A percentile compares a stretch with the other conserved stretches of the same genome.
Evolutionary conservation across 179 eudicot species (phyloP).

Genomic region (Kewa caespitosa): DNA sequence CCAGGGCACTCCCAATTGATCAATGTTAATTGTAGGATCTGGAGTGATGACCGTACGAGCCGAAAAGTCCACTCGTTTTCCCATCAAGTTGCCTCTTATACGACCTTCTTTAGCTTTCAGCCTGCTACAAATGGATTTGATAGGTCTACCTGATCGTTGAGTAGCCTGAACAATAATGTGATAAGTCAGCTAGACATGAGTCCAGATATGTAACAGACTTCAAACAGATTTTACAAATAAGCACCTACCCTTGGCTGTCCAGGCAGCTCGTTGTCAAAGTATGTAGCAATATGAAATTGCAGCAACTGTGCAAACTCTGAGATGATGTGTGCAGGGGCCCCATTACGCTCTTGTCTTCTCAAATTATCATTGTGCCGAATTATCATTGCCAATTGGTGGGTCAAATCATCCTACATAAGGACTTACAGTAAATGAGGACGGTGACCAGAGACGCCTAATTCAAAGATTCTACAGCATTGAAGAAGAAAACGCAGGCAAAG

Average conservation of each 20-base stretch:
- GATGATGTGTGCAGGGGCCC: conserved; percentile 97
- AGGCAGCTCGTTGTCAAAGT: conserved; percentile 98
- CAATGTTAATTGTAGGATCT: conserved; percentile 96
- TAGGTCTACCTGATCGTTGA: conserved; percentile 93
- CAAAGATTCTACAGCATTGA: not conserved
- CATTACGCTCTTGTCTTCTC: conserved; percentile 96
- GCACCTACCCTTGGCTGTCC: conserved; percentile 92
- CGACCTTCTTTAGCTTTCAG: conserved; percentile 98
- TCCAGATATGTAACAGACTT: not conserved
- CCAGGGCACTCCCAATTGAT: conserved; percentile 98
- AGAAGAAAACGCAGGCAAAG: conserved; percentile 12
- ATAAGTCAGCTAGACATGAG: conserved; percentile 6
- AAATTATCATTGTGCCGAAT: conserved; percentile 90
- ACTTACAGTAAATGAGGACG: not conserved
- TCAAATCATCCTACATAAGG: conserved; percentile 80
- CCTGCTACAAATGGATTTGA: conserved; percentile 94
- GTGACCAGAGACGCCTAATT: not conserved
- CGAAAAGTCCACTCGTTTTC: conserved; percentile 98
- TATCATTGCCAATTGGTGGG: conserved; percentile 98
- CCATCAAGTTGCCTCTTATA: conserved; percentile 96
- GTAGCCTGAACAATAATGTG: conserved; percentile 53
- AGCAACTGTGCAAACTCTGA: conserved; percentile 95
- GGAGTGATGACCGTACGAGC: conserved; percentile 99
- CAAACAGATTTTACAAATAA: conserved; percentile 3
- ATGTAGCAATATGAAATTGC: conserved; percentile 96